Evolutionary conservation across 1,284 basidiomycete genomes (phyloP).

Genomic region (Ceratobasidium theobromae): DNA sequence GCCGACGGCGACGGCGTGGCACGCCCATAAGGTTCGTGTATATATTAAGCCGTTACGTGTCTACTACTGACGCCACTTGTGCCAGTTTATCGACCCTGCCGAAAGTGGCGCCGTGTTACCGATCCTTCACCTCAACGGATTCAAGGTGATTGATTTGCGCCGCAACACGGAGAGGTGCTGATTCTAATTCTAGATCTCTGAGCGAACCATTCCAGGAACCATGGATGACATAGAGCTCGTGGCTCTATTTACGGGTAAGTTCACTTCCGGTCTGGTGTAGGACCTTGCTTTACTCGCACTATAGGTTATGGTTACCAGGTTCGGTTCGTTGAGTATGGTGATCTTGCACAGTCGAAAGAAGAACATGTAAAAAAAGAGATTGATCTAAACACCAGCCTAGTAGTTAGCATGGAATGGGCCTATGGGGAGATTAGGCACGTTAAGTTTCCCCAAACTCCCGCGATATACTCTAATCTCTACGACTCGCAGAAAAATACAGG

Average conservation of each 20-base stretch:
- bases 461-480: background rate
- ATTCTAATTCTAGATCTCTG: constrained; percentile 78
- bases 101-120: constrained; percentile 87
- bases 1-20: constrained; percentile 64
- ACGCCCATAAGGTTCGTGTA: constrained; percentile 55
- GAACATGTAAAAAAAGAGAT: constrained; percentile 47
- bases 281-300: constrained; percentile 14
- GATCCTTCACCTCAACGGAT: constrained; percentile 73
- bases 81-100: constrained; percentile 84
- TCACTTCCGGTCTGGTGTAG: background rate
- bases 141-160: constrained; percentile 16
- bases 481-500: constrained; percentile 60
- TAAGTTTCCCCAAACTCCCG: background rate
- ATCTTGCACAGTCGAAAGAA: constrained; percentile 58
- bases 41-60: background rate
- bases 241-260: constrained; percentile 62
- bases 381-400: constrained; percentile 56
- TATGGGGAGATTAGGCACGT: constrained; percentile 60
- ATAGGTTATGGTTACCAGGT: constrained; percentile 86
- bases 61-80: background rate
- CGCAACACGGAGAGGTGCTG: background rate
- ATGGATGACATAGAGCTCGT: constrained; percentile 84
- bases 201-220: constrained; percentile 84
- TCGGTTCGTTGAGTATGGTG: constrained; percentile 72
- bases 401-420: constrained; percentile 80